A percentile compares a stretch with the other conserved stretches of the same genome.
Evolutionary conservation across 345 rosid species (phyloP).

Genomic region (Sonneratia alba): DNA sequence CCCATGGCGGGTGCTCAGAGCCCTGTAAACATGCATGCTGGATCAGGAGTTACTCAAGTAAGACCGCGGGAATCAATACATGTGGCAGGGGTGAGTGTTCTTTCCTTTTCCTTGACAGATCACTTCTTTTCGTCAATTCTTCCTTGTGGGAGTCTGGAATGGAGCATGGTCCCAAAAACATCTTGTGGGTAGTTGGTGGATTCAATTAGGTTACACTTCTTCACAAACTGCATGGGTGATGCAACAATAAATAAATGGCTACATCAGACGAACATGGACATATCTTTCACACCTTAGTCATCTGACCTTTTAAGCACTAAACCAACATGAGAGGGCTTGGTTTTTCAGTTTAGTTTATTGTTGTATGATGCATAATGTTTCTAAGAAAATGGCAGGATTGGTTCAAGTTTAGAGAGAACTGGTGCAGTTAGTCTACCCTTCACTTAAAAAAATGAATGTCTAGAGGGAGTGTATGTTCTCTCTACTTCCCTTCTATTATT

Average conservation of each 20-base stretch:
- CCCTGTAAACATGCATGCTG: conserved; percentile 56
- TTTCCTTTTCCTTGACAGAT: background rate
- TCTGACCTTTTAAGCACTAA: no score
- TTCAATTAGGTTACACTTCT: no score
- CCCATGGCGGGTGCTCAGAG: conserved; percentile 59
- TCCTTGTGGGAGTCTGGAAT: background rate
- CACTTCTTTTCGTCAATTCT: background rate
- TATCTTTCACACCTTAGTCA: no score
- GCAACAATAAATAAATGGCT: background rate
- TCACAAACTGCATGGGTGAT: no score
- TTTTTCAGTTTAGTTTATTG: no score
- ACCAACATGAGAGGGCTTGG: background rate
- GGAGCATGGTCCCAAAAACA: background rate
- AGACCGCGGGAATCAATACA: conserved; percentile 74
- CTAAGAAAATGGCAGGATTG: background rate
- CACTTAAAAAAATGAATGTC: no score
- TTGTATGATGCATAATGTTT: background rate
- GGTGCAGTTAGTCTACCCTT: background rate
- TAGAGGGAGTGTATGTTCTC: no score
- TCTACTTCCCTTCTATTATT: no score
- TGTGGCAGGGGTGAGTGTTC: conserved; percentile 54
- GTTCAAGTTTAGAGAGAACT: background rate
- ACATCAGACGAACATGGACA: background rate
- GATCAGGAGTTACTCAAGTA: conserved; percentile 60
- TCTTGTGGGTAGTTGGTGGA: background rate